Evolutionary conservation across 495 filamentous ascomycete species (phyloP), one percentile per base, ranked within the genome.

Genomic region (Trichocladium uniseriatum): DNA sequence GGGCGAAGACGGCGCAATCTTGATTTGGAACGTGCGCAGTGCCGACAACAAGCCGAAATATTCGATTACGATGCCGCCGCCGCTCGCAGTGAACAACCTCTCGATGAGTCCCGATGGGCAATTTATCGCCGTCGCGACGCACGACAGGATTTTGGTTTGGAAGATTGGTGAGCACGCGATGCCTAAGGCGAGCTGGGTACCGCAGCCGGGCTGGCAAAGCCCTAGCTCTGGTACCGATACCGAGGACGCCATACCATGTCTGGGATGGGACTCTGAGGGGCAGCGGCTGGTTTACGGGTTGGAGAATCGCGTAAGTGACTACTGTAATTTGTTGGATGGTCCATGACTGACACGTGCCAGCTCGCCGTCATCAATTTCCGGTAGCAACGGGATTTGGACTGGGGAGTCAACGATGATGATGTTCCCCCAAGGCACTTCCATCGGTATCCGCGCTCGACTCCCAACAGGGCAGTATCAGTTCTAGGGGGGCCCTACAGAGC

Each of bases 241-340:
- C 1, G 67, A 71, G 10, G 74, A 78, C 28, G 66, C 69, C 40
- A 64, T 68, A 29, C 76, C 81, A 35, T 81, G 78, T 49, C 59
- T 91, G 16, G 76, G 78, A 39, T 94, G 87, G 87, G 84, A 91
- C 67, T 72, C 75, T 0, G 78, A 87, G 61, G 84, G 86, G 2
- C 79, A 83, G 55, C 82, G 79, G 58, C 71, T 94, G 48, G 85
- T 82, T 1, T 86, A 83, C 60, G 83, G 85, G 15, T 18, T 52
- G 35, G 53, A 56, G 8, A 56, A 45, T 19, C 45, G 49, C 16
- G 69, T 75, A 46, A 35, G 49, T 52, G n/a, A 11, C 35, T 0
- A 2, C 11, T 34, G 8, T 2, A 14, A 4, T 6, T 27, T 22
- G 4, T 7, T 15, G 1, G n/a, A 2, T 24, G 9, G 1, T 2